Evolutionary conservation across 331 rosid genomes (phyloP).

Genomic region (Quercus phellos): DNA sequence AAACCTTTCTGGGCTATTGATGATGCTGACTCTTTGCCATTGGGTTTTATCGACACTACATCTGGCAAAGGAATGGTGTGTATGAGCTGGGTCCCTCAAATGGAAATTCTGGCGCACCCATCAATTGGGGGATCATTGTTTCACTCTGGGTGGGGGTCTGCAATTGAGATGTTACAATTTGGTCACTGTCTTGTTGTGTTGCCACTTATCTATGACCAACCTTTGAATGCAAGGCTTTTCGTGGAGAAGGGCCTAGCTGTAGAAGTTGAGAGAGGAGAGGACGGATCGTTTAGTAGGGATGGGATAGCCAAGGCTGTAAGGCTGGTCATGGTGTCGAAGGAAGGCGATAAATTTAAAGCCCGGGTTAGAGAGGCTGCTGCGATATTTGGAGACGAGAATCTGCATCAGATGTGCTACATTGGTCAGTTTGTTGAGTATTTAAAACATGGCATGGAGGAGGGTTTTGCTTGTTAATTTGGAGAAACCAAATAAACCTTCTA

Average conservation of each 20-base stretch:
- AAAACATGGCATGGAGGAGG: neutral
- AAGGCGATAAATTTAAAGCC: slow-evolving; percentile 3
- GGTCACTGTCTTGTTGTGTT: too few species aligned
- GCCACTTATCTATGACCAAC: slow-evolving; percentile 5
- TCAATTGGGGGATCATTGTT: too few species aligned
- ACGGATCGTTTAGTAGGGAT: slow-evolving; percentile 11
- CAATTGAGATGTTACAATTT: too few species aligned
- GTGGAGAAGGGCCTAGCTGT: slow-evolving; percentile 19
- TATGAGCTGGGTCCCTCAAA: slow-evolving; percentile 20
- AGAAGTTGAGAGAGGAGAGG: slow-evolving; percentile 16
- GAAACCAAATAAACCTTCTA: too few species aligned
- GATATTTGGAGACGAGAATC: slow-evolving; percentile 9
- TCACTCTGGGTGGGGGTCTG: too few species aligned
- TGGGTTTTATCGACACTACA: neutral
- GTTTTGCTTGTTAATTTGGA: too few species aligned
- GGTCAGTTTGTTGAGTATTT: neutral
- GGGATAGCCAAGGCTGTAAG: slow-evolving; percentile 17
- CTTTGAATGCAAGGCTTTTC: slow-evolving; percentile 15
- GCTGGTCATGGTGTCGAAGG: slow-evolving; percentile 8
- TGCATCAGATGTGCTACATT: slow-evolving; percentile 16
- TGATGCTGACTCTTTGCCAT: slow-evolving; percentile 8
- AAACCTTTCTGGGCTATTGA: slow-evolving; percentile 1
- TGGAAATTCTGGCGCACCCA: slow-evolving; percentile 24
- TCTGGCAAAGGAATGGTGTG: slow-evolving; percentile 12
- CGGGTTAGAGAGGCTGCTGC: slow-evolving; percentile 10